Evolutionary conservation across 2,329 filamentous ascomycete genomes (phyloP).

Genomic region (Thelonectria olida): DNA sequence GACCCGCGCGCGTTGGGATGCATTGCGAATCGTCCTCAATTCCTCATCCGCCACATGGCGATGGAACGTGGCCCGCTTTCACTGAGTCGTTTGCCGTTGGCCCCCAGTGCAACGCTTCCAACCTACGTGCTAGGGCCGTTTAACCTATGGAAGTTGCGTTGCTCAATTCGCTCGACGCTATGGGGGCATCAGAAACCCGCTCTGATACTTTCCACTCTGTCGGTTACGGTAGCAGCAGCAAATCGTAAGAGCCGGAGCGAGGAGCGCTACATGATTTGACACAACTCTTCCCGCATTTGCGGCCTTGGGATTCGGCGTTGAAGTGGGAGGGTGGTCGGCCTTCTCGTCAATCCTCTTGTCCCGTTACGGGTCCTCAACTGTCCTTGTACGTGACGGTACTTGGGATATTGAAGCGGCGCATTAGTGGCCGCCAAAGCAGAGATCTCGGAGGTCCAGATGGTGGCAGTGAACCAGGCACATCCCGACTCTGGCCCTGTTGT

Average conservation of each 20-base stretch:
- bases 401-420: conserved; percentile 40
- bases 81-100: conserved; percentile 39
- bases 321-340: conserved; percentile 28
- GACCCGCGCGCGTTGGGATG: conserved; percentile 28
- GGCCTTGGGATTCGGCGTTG: conserved; percentile 27
- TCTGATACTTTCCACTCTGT: conserved; percentile 37
- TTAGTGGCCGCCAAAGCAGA: conserved; percentile 46
- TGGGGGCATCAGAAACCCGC: conserved; percentile 28
- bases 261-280: conserved; percentile 30
- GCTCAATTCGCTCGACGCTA: conserved; percentile 35
- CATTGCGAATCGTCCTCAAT: conserved; percentile 30
- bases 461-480: conserved; percentile 42
- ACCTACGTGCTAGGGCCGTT: conserved; percentile 29
- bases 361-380: conserved; percentile 27
- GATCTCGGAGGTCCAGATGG: conserved; percentile 44
- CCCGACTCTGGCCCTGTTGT: conserved; percentile 22
- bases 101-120: conserved; percentile 33
- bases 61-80: conserved; percentile 43
- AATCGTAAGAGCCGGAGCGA: conserved; percentile 22
- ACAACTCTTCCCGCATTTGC: conserved; percentile 29
- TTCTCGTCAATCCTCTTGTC: conserved; percentile 27
- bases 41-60: conserved; percentile 39
- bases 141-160: conserved; percentile 36
- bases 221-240: conserved; percentile 23
- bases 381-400: conserved; percentile 35